Evolutionary conservation across 2,329 filamentous ascomycete genomes (phyloP), one percentile per base, ranked within the genome.

Genomic region (Xylariaceae sp.): DNA sequence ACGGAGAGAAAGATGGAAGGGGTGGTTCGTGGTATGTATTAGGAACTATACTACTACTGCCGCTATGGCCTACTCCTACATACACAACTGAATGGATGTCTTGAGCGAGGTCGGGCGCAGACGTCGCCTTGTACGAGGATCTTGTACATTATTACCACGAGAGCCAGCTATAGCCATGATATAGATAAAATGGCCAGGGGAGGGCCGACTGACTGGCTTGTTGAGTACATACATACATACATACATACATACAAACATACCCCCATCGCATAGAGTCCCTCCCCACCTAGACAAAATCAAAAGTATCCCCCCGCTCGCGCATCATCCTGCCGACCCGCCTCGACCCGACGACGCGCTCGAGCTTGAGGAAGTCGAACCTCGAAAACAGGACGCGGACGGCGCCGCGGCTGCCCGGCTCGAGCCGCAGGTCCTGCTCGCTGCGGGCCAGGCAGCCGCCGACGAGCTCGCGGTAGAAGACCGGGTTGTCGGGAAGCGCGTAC

Each of bases 401-500:
- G 0, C 85, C 89, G 60, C 84, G 80, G 4, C 81, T 86, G 50
- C 23, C 23, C 23, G 77, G 81, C 72, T 80, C 83, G 61, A 82
- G 73, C 68, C 71, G 79, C 66, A 80, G 70, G 60, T 82, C 80
- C 67, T 81, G 80, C 73, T 81, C 83, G 74, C 77, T 89, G 74
- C 74, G 79, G 63, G 70, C 81, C 52, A 93, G 73, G 67, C 84
- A 92, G 0, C 81, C 87, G 2, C 85, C 89, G 0, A 89, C 84
- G 51, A 93, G 80, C 76, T 96, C 91, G 40, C 81, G 80, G 71
- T 93, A 96, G 66, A 95, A 93, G 19, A 83, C 71, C 21, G 90
- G 89, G 70, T 97, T 96, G 66, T 98, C 93, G 0, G 95, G 95
- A 29, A 97, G 73, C 1, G 88, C 89, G 71, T 98, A 98, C 79